Conservation (phyloP, 176 grass and related monocot genomes). For the Rhynchospora tenuis region DNA sequence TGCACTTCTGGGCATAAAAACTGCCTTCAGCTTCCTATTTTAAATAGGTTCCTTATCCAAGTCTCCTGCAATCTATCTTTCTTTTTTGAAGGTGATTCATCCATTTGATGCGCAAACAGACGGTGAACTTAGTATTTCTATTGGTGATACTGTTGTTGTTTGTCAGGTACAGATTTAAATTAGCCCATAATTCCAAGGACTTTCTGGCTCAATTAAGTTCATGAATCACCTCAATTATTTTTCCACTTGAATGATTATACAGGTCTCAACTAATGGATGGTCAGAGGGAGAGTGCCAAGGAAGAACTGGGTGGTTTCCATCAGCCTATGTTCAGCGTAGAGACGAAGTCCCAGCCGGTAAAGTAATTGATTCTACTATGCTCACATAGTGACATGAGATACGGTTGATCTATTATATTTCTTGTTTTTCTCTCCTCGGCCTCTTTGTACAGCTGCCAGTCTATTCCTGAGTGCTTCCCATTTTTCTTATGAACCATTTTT, state of each 20-base stretch:
- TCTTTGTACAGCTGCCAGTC: slow-evolving; percentile 32
- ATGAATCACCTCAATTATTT: slow-evolving; percentile 4
- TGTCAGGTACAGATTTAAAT: slow-evolving; percentile 64
- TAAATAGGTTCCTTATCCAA: neutral
- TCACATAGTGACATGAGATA: slow-evolving; percentile 27
- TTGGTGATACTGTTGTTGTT: slow-evolving; percentile 80
- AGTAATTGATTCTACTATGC: slow-evolving; percentile 48
- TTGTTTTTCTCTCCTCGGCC: slow-evolving; percentile 33
- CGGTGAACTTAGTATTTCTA: slow-evolving; percentile 73
- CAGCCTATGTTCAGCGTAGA: slow-evolving; percentile 69
- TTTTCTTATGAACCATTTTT: slow-evolving; percentile 2
- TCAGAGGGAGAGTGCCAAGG: slow-evolving; percentile 91
- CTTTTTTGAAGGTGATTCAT: slow-evolving; percentile 69
- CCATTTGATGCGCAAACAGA: slow-evolving; percentile 84
- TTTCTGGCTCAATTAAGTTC: neutral
- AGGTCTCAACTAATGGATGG: slow-evolving; percentile 83
- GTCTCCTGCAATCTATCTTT: neutral
- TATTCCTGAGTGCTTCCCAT: slow-evolving; percentile 11
- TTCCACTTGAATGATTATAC: slow-evolving; percentile 22
- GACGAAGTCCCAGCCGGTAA: slow-evolving; percentile 76
- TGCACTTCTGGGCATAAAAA: no score
- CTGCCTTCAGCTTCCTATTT: no score
- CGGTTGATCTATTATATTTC: slow-evolving; percentile 12
- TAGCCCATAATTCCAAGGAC: neutral
- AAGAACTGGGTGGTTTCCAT: slow-evolving; percentile 96